Evolutionary conservation across 2,329 filamentous ascomycete species (phyloP).

Genomic region (Berkeleyomyces rouxiae): DNA sequence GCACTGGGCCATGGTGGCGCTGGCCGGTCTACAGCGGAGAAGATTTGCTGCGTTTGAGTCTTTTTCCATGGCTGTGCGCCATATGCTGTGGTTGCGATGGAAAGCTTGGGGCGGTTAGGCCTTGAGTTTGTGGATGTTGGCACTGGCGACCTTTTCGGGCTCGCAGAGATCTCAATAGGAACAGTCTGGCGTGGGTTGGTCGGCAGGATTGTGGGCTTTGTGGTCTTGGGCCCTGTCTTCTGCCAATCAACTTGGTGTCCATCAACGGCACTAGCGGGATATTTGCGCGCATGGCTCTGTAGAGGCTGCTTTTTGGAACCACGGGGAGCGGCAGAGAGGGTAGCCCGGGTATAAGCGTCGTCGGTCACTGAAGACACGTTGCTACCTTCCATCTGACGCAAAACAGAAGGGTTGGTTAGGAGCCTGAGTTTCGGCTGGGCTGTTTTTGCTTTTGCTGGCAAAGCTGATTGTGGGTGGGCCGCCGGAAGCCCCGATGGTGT

Average conservation of each 20-base stretch:
- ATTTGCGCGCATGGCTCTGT: background rate
- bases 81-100: slow-evolving; percentile 3
- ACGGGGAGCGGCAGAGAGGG: slow-evolving; percentile 4
- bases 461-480: background rate
- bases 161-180: background rate
- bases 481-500: background rate
- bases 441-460: background rate
- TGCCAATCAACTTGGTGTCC: slow-evolving; percentile 6
- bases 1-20: slow-evolving; percentile 4
- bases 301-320: background rate
- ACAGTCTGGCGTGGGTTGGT: background rate
- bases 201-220: background rate
- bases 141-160: background rate
- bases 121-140: background rate
- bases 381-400: slow-evolving; percentile 11
- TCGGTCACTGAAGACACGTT: background rate
- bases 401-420: slow-evolving; percentile 10
- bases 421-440: slow-evolving; percentile 9
- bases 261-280: slow-evolving; percentile 5
- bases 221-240: background rate
- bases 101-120: slow-evolving; percentile 7
- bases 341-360: background rate
- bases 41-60: background rate
- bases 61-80: slow-evolving; percentile 9
- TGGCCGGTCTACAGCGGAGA: slow-evolving; percentile 10